Conservation (phyloP, 2,329 filamentous ascomycete species). For the Curvularia verruculosa region DNA sequence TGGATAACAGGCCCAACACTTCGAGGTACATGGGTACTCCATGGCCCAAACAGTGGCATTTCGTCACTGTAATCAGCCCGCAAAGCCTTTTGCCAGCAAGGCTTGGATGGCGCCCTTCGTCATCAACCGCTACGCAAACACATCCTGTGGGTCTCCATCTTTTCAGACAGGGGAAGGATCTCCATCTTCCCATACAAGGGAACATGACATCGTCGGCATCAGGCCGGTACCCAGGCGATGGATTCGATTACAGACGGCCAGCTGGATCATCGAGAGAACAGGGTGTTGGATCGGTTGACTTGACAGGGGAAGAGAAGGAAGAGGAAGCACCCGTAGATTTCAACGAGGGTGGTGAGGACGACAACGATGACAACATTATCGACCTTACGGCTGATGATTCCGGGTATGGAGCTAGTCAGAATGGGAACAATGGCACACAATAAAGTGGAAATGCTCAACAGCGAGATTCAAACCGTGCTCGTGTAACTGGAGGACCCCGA, state of each 20-base stretch:
- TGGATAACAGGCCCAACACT: too few relatives aligned
- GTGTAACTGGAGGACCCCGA: conserved; percentile 38
- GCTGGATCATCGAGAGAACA: conserved; percentile 43
- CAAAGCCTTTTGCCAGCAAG: too few relatives aligned
- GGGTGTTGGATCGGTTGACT: conserved; percentile 44
- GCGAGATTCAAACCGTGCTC: conserved; percentile 7
- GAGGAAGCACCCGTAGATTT: conserved; percentile 20
- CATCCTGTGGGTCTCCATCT: conserved; percentile 19
- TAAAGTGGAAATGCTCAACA: not conserved
- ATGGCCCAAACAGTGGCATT: too few relatives aligned
- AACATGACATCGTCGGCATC: conserved; percentile 41
- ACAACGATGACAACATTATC: conserved; percentile 24
- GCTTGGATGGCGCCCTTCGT: conserved; percentile 8
- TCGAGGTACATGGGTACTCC: too few relatives aligned
- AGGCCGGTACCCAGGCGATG: conserved; percentile 57
- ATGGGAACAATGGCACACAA: conserved; percentile 4
- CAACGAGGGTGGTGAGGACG: conserved; percentile 3
- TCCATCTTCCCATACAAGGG: conserved; percentile 25
- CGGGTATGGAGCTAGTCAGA: conserved; percentile 23
- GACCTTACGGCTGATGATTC: conserved; percentile 44
- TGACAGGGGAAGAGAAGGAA: conserved; percentile 38
- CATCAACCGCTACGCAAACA: conserved; percentile 6
- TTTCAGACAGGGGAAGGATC: too few relatives aligned
- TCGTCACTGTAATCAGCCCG: too few relatives aligned
- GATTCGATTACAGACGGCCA: conserved; percentile 61